phyloP scores from a whole-genome alignment of 768 basidiomycete genomes.

The Punctularia strigosozonata region DNA sequence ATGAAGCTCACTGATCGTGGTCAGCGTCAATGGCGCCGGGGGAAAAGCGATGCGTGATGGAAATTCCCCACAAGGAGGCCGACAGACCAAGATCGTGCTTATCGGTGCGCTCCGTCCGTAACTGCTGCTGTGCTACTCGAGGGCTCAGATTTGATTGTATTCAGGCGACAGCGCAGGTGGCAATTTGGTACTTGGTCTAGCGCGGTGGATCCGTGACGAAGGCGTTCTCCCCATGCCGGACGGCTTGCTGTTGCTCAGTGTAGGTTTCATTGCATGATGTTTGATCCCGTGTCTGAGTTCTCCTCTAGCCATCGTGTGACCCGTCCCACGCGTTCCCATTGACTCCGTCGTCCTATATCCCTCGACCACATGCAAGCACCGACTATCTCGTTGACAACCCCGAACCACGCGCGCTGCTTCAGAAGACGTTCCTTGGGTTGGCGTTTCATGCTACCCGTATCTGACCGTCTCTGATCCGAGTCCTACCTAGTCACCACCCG shows the following conservation, averaged over 20 bases:
- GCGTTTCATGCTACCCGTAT: slow-evolving; percentile 15
- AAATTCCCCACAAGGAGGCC: neutral
- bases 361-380: slow-evolving; percentile 33
- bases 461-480: neutral
- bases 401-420: slow-evolving; percentile 38
- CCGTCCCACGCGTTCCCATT: slow-evolving; percentile 35
- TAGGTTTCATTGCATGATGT: slow-evolving; percentile 11
- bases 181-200: slow-evolving; percentile 37
- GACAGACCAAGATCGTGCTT: slow-evolving; percentile 25
- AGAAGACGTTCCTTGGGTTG: slow-evolving; percentile 45
- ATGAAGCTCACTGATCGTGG: no score
- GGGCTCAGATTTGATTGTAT: no score
- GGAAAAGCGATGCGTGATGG: no score
- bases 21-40: no score
- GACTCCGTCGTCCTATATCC: slow-evolving; percentile 34
- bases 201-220: slow-evolving; percentile 44
- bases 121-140: no score
- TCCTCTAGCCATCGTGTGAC: slow-evolving; percentile 19
- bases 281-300: neutral
- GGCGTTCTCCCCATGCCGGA: slow-evolving; percentile 30
- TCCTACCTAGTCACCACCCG: slow-evolving; percentile 11
- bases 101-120: no score
- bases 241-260: slow-evolving; percentile 35
- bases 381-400: slow-evolving; percentile 45
- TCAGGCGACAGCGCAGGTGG: slow-evolving; percentile 47